Evolutionary conservation across 2,329 filamentous ascomycete species (phyloP), one percentile per base, ranked within the genome.

Genomic region (Ophiostoma fasciatum): DNA sequence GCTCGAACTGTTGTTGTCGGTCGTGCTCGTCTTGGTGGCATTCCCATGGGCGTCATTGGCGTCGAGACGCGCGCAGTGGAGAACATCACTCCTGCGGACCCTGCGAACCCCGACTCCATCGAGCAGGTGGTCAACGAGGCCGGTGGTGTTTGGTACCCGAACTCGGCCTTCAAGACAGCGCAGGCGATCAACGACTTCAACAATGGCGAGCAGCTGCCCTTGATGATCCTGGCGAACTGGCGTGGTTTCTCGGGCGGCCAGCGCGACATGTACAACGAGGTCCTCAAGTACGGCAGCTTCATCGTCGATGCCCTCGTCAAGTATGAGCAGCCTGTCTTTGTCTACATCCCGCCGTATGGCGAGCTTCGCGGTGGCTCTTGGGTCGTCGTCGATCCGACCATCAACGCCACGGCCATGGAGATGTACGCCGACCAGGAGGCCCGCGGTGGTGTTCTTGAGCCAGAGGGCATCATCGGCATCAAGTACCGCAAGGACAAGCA

Each of bases 221-320:
- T 98, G 47, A 96, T 98, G 85, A 98, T 98, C 56, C 76, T 98
- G 45, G 90, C 90, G 62, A 98, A 98, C 72, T 98, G 90, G 90
- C 80, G 90, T 76, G 90, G 90, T 68, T 98, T 98, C 83, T 98
- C 90, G 48, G 90, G 90, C 67, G 90, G 90, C 46, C 90, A 98
- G 64, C 84, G 88, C 49, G 90, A 98, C 63, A 98, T 98, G 90
- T 98, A 92, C 76, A 94, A 96, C 65, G 90, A 98, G 64, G 90
- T 98, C 13, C 76, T 98, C 61, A 98, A 98, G 70, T 98, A 98
- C 54, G 90, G 90, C 55, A 94, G 88, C 14, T 96, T 90, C 71
- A 98, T 98, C 54, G 90, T 98, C 48, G 90, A 98, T 53, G 88
- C 88, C 37, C 78, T 98, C 32, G 85, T 94, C 68, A 93, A 94